These are phyloP conservation scores for Pterocarpus macrocarpus DNA, from an alignment of 306 rosid genomes.

Conservation along the genomic window DNA sequence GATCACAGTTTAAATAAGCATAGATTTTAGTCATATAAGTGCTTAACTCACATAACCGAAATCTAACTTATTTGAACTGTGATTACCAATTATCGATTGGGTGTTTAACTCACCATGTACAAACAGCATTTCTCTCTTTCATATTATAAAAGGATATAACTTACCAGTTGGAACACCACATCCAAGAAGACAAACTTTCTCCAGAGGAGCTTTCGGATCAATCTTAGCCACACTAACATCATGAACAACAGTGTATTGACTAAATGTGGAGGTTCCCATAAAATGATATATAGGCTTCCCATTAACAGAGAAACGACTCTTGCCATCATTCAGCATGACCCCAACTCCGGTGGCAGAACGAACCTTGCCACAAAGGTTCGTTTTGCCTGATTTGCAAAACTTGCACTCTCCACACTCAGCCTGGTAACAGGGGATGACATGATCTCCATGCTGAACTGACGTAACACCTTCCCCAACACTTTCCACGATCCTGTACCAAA, in stretches of 20 bases:
- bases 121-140: too few species aligned
- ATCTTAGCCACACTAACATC: slow-evolving; percentile 97
- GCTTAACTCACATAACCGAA: too few species aligned
- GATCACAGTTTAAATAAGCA: too few species aligned
- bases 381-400: slow-evolving; percentile 97
- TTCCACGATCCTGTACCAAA: slow-evolving; percentile 78
- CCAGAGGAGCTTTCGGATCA: slow-evolving; percentile 85
- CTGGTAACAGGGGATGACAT: slow-evolving; percentile 95
- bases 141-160: not conserved
- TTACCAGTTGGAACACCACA: slow-evolving; percentile 86
- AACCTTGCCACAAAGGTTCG: slow-evolving; percentile 93
- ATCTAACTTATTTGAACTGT: too few species aligned
- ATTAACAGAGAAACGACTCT: slow-evolving; percentile 87
- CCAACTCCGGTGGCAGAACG: slow-evolving; percentile 94
- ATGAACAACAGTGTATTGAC: slow-evolving; percentile 96
- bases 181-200: slow-evolving; percentile 95
- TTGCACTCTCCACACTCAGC: slow-evolving; percentile 97
- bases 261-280: slow-evolving; percentile 97
- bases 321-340: slow-evolving; percentile 84
- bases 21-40: too few species aligned
- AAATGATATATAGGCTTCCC: slow-evolving; percentile 91
- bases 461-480: slow-evolving; percentile 97
- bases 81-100: too few species aligned
- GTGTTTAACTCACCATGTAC: too few species aligned
- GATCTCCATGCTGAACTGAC: slow-evolving; percentile 86